A percentile compares a stretch with the other conserved stretches of the same genome.
phyloP scores from a whole-genome alignment of 441 rosid genomes.

The Kokia cookei region DNA sequence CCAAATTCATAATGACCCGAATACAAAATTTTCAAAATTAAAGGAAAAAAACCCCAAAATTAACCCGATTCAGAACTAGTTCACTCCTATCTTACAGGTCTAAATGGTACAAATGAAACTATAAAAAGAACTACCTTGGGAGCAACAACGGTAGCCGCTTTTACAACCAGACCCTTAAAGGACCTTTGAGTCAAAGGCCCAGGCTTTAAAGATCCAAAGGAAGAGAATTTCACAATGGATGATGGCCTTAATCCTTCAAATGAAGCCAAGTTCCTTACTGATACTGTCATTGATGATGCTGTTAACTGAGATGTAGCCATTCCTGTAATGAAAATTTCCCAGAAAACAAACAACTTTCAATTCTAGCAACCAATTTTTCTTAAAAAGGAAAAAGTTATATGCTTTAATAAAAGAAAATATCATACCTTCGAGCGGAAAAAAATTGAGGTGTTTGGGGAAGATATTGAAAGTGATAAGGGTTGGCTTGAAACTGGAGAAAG shows the following conservation, averaged over 20 bases:
- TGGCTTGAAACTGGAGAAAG: not conserved
- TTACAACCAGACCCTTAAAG: slow-evolving; percentile 53
- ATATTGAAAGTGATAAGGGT: not conserved
- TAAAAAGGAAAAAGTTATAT: not conserved
- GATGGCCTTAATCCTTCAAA: slow-evolving; percentile 74
- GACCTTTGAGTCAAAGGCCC: slow-evolving; percentile 31
- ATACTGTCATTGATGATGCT: slow-evolving; percentile 54
- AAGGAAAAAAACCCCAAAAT: too few species aligned
- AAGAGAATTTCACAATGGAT: slow-evolving; percentile 38
- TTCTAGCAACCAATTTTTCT: not conserved
- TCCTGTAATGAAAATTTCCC: slow-evolving; percentile 18
- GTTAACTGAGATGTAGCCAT: slow-evolving; percentile 81
- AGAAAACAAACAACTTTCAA: not conserved
- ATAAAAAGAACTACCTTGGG: slow-evolving; percentile 53
- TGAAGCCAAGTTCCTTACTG: slow-evolving; percentile 51
- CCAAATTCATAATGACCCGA: too few species aligned
- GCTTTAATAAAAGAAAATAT: not conserved
- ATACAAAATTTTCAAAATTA: too few species aligned
- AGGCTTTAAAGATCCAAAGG: slow-evolving; percentile 34
- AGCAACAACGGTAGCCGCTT: slow-evolving; percentile 74
- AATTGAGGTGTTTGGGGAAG: not conserved
- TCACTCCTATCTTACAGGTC: too few species aligned
- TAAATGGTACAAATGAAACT: not conserved
- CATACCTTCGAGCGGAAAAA: not conserved
- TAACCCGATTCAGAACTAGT: too few species aligned